Base-by-base conservation (phyloP, 768 basidiomycete genomes). In the Termitomyces eurrhizus region DNA sequence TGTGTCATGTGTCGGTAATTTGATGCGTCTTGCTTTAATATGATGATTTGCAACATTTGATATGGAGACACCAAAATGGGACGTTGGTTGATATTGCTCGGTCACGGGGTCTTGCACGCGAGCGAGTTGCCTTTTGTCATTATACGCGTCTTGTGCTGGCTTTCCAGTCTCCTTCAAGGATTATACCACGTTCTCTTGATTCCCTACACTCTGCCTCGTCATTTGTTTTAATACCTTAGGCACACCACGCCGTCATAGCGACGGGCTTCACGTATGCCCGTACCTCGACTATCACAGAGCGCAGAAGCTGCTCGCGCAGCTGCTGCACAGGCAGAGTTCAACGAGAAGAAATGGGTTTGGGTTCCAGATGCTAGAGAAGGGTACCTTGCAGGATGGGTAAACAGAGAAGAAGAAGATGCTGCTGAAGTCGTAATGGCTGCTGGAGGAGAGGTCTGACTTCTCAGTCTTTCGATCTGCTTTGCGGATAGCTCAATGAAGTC, bases 311-410 rank as follows among this genome's bases (percentile, higher is more conserved):
- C 93, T 8, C 80, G 88, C 57, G 88, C 87, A 18, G 93, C 93
- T 24, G 94, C 93, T 21, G 84, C 89, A n/a, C 92, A 95, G 71
- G 93, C 93, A 11, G 93, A 95, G 73, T 96, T 95, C 75, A 95
- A 94, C 72, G 93, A 94, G 81, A 97, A 95, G 88, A 92, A 89
- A 78, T 96, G 95, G 92, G 94, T 98, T 7, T 98, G 96, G 96
- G 90, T 95, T 29, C 93, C 94, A 2, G 95, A 98, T 73, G 84
- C 89, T 60, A 86, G 83, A 70, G 90, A 95, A 65, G 96, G 96
- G 0, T 98, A 98, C 73, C 84, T 96, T 52, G 90, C 94, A 49
- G 95, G 94, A 59, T 96, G 93, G 93, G 90, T 98, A 29, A 83
- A 92, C 61, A 86, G 84, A 64, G 94, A 95, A 70, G 88, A 93